Evolutionary conservation across 345 rosid genomes (phyloP).

Genomic region (Boechera divaricarpa): DNA sequence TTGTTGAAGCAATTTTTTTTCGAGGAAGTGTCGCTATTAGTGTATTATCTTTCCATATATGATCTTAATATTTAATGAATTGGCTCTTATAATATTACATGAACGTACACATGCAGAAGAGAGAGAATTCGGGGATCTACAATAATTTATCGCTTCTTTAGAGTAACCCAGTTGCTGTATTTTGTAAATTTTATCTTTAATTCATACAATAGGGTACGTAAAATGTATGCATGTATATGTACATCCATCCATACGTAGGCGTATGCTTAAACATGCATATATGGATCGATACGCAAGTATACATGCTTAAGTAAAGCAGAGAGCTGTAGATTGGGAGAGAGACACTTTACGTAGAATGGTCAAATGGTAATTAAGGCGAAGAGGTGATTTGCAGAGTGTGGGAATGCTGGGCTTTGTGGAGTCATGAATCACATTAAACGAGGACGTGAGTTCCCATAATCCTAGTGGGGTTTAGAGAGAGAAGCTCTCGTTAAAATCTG

Average conservation of each 20-base stretch:
- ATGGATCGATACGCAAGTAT: constrained; percentile 30
- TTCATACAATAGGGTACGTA: constrained; percentile 10
- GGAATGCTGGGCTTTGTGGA: constrained; percentile 99
- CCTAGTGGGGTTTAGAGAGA: constrained; percentile 64
- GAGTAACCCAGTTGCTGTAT: constrained; percentile 15
- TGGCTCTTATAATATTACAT: constrained; percentile 54
- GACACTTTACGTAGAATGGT: constrained; percentile 61
- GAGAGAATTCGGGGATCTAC: constrained; percentile 86
- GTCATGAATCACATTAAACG: constrained; percentile 79
- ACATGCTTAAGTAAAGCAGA: constrained; percentile 27
- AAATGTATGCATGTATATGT: constrained; percentile 34
- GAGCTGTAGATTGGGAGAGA: constrained; percentile 6
- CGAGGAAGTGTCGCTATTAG: constrained; percentile 47
- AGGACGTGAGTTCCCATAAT: constrained; percentile 93
- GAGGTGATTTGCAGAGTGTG: constrained; percentile 82
- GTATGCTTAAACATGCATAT: constrained; percentile 22
- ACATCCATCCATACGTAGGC: neutral
- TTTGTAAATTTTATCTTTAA: constrained; percentile 21
- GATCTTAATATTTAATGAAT: constrained; percentile 51
- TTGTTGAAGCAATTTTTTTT: constrained; percentile 23
- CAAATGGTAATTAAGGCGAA: constrained; percentile 47
- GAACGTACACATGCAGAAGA: constrained; percentile 78
- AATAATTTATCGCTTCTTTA: constrained; percentile 28
- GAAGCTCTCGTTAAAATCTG: constrained; percentile 14
- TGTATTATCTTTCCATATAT: constrained; percentile 37